These are phyloP conservation scores for Cystobasidium ongulense DNA, from an alignment of 768 basidiomycete genomes.

Conservation along the genomic window DNA sequence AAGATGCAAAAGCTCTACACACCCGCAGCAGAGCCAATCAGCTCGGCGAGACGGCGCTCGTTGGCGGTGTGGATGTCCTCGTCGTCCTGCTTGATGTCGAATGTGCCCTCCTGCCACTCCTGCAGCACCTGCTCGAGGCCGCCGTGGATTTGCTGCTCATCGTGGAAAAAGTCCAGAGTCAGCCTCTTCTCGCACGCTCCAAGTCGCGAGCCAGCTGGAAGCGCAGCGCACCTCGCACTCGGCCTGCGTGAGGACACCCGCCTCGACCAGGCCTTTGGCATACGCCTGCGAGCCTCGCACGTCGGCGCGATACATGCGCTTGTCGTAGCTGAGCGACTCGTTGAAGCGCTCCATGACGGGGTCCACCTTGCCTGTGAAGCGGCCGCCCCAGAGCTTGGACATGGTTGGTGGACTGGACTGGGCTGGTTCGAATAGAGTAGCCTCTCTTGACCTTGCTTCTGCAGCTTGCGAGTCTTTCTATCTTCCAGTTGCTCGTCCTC, in stretches of 20 bases:
- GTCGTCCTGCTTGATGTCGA: constrained; percentile 66
- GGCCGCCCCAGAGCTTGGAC: constrained; percentile 70
- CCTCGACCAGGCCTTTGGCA: constrained; percentile 71
- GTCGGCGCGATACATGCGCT: constrained; percentile 85
- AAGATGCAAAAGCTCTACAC: neutral
- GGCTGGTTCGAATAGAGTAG: too few relatives aligned
- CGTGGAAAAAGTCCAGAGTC: neutral
- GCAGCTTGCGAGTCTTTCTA: too few relatives aligned
- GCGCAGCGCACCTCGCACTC: constrained; percentile 52
- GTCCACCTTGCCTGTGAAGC: constrained; percentile 82
- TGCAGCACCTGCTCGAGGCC: constrained; percentile 66
- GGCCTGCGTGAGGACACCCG: constrained; percentile 67
- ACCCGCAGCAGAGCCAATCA: constrained; percentile 71
- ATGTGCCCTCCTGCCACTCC: constrained; percentile 81
- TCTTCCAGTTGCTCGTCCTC: too few relatives aligned
- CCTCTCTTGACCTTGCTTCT: too few relatives aligned
- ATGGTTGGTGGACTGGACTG: too few relatives aligned
- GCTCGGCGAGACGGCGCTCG: constrained; percentile 82
- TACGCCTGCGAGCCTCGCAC: constrained; percentile 93
- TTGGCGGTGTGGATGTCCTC: constrained; percentile 99
- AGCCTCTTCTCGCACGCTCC: neutral
- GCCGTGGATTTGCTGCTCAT: constrained; percentile 51
- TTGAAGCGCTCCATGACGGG: constrained; percentile 96
- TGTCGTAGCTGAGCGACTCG: constrained; percentile 88
- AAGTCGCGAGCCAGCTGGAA: neutral